Evolutionary conservation across 768 basidiomycete genomes (phyloP), one percentile per base, ranked within the genome.

Genomic region (Mycena indigotica): DNA sequence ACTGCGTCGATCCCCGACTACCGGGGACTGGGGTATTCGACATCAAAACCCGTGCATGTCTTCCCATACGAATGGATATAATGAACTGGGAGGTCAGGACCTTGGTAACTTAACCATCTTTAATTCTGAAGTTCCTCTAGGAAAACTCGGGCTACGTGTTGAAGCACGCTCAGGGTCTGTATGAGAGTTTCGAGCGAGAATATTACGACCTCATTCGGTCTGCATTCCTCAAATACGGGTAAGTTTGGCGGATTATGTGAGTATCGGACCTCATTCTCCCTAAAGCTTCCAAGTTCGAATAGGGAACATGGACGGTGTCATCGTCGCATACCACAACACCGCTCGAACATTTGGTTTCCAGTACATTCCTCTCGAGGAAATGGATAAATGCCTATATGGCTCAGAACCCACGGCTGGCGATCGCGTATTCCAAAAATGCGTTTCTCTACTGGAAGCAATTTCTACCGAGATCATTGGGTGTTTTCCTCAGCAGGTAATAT

Each of bases 11-110:
- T 66, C 64, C 73, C 13, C 81, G 90, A 40, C 74, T 98, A 28
- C 95, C 95, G 3, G 95, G 94, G 1, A 88, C 87, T 0, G 94
- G 93, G 26, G 86, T 95, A 1, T 99, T 99, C 65, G 96, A 99
- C 69, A 86, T 98, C 73, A 99, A 99, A 73, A 98, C 96, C 0
- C 84, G 96, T 46, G 95, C 94, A 0, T 89, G 87, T 28, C 71
- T 93, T 24, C 84, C 91, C 0, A 86, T 98, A 45, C 86, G 96
- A 2, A 75, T 91, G 68, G 96, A 98, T 69, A 73, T 89, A 12
- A 76, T 93, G 53, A 98, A 98, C 70, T 90, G 84, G 63, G 81
- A 85, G 74, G 90, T 90, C 10, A 53, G 8, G 53, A 41, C 52
- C 21, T 26, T 21, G 45, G 40, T 44, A 26, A 16, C 4, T 49